phyloP scores from a whole-genome alignment of 768 basidiomycete genomes.

The Mycena floridula region DNA sequence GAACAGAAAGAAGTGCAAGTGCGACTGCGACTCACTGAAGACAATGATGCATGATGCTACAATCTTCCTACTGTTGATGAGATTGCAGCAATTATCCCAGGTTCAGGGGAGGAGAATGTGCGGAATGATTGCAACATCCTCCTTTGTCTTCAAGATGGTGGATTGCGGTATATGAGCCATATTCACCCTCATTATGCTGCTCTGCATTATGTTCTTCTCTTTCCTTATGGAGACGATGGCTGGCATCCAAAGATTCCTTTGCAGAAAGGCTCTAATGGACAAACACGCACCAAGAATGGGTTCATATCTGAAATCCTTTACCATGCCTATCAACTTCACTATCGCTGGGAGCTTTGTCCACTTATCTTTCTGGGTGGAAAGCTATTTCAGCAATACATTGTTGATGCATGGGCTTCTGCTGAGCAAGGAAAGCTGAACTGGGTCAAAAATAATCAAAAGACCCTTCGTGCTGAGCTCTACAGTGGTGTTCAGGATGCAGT shows the following conservation, averaged over 20 bases:
- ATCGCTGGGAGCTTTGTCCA: neutral
- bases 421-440: slow-evolving; percentile 35
- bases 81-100: too few relatives aligned
- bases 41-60: too few relatives aligned
- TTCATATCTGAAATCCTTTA: neutral
- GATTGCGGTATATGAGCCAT: too few relatives aligned
- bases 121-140: neutral
- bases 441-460: slow-evolving; percentile 26
- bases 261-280: neutral
- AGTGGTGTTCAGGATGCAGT: slow-evolving; percentile 24
- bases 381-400: slow-evolving; percentile 32
- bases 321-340: neutral
- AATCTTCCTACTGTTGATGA: too few relatives aligned
- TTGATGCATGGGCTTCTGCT: slow-evolving; percentile 37
- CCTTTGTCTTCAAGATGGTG: neutral
- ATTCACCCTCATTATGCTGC: too few relatives aligned
- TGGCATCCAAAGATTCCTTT: slow-evolving; percentile 20
- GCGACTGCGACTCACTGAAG: too few relatives aligned
- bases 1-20: neutral
- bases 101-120: too few relatives aligned
- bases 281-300: slow-evolving; percentile 7
- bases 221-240: slow-evolving; percentile 23
- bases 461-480: slow-evolving; percentile 28
- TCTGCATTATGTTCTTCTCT: slow-evolving; percentile 29
- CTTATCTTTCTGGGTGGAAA: slow-evolving; percentile 16